These are phyloP conservation scores for Tetracladium maxilliforme DNA, from an alignment of 2,329 filamentous ascomycete genomes.

Conservation along the genomic window DNA sequence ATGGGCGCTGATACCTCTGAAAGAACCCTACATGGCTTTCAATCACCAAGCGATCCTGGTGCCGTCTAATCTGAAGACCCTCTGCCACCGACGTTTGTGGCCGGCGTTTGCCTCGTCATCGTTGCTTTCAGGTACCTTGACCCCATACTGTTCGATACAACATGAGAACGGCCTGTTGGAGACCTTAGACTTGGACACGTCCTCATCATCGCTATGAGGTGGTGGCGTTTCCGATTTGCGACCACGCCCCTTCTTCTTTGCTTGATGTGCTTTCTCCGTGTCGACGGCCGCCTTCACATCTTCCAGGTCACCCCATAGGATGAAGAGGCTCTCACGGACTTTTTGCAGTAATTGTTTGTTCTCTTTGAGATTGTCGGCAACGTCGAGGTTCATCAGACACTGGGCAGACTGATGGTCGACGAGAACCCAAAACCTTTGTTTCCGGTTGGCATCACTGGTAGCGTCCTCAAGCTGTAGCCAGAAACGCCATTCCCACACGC, in stretches of 20 bases:
- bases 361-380: slow-evolving; percentile 33
- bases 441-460: slow-evolving; percentile 19
- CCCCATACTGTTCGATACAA: slow-evolving; percentile 58
- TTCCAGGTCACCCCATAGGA: slow-evolving; percentile 76
- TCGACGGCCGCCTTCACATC: slow-evolving; percentile 40
- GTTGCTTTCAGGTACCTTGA: slow-evolving; percentile 25
- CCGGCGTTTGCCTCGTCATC: no score
- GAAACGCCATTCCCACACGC: slow-evolving; percentile 72
- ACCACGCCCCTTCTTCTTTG: not conserved
- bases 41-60: no score
- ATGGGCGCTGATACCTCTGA: no score
- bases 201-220: slow-evolving; percentile 4
- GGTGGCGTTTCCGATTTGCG: slow-evolving; percentile 1
- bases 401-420: slow-evolving; percentile 47
- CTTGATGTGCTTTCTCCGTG: slow-evolving; percentile 3
- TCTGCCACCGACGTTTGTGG: no score
- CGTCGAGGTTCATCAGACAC: slow-evolving; percentile 32
- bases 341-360: slow-evolving; percentile 28
- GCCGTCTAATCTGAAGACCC: no score
- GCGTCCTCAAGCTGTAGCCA: slow-evolving; percentile 65
- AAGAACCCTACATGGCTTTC: no score
- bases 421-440: slow-evolving; percentile 46
- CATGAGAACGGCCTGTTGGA: slow-evolving; percentile 51
- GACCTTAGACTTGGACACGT: slow-evolving; percentile 7
- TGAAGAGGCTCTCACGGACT: slow-evolving; percentile 57